These are phyloP conservation scores for Stentor coeruleus DNA, from an alignment of 73 alveolate species.

Conservation along the genomic window DNA sequence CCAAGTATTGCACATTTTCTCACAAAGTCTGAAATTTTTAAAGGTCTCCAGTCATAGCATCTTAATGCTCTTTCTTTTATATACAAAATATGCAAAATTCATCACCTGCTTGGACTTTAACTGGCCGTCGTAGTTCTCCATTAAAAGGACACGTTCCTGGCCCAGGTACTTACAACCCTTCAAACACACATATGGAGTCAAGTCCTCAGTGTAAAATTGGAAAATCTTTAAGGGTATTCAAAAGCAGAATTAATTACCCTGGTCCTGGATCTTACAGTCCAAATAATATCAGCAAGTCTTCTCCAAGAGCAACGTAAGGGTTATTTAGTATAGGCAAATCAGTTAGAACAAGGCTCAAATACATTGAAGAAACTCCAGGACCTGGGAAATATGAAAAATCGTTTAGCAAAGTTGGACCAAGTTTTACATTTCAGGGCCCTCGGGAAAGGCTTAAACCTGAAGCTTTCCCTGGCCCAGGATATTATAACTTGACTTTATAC, in stretches of 20 bases:
- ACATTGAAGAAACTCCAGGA: background rate
- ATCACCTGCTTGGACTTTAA: background rate
- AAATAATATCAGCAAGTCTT: background rate
- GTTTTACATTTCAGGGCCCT: background rate
- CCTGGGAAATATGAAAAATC: background rate
- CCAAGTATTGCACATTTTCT: too few relatives aligned
- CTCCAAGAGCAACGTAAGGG: background rate
- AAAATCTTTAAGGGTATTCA: background rate
- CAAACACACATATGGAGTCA: background rate
- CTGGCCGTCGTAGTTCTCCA: background rate
- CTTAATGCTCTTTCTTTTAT: too few relatives aligned
- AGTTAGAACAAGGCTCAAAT: background rate
- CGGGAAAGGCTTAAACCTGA: background rate
- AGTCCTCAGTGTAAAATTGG: background rate
- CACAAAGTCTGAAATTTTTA: too few relatives aligned
- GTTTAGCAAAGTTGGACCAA: background rate
- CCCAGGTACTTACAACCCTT: background rate
- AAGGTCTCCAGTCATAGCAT: too few relatives aligned
- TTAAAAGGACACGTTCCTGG: background rate
- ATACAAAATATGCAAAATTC: background rate
- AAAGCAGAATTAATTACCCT: background rate
- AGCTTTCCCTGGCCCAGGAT: background rate
- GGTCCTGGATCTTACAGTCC: constrained; percentile 5
- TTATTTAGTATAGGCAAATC: background rate
- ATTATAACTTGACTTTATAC: background rate